Evolutionary conservation across 441 rosid species (phyloP).

Genomic region (Theobroma grandiflorum): DNA sequence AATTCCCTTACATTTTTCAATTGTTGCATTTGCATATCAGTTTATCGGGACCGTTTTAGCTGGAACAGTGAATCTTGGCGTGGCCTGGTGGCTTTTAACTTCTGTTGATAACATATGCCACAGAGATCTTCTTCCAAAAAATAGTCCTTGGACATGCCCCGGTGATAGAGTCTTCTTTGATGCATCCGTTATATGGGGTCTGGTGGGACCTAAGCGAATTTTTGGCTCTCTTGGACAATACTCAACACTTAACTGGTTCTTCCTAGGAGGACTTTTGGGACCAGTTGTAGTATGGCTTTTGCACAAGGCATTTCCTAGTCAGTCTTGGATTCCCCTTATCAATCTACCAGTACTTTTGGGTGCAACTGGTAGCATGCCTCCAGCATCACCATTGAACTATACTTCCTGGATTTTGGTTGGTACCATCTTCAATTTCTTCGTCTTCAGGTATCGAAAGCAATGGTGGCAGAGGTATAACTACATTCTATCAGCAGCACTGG

Average conservation of each 20-base stretch:
- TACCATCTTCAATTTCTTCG: constrained; percentile 56
- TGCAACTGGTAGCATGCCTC: constrained; percentile 55
- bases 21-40: constrained; percentile 31
- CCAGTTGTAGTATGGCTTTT: constrained; percentile 46
- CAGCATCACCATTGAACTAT: constrained; percentile 58
- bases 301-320: constrained; percentile 48
- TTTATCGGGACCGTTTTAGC: constrained; percentile 60
- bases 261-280: constrained; percentile 53
- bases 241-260: constrained; percentile 58
- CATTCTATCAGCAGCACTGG: constrained; percentile 58
- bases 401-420: constrained; percentile 57
- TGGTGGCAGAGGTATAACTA: constrained; percentile 68
- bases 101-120: constrained; percentile 52
- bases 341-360: constrained; percentile 60
- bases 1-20: background rate
- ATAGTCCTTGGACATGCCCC: constrained; percentile 67
- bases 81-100: constrained; percentile 59
- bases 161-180: constrained; percentile 54
- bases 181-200: constrained; percentile 67
- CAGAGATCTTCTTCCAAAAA: constrained; percentile 38
- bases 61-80: constrained; percentile 49
- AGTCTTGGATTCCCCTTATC: constrained; percentile 55
- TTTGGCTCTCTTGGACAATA: constrained; percentile 51
- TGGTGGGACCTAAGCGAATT: constrained; percentile 57
- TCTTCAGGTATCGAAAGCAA: constrained; percentile 49